Evolutionary conservation across 2,329 filamentous ascomycete species (phyloP).

Genomic region (Diplodia intermedia): DNA sequence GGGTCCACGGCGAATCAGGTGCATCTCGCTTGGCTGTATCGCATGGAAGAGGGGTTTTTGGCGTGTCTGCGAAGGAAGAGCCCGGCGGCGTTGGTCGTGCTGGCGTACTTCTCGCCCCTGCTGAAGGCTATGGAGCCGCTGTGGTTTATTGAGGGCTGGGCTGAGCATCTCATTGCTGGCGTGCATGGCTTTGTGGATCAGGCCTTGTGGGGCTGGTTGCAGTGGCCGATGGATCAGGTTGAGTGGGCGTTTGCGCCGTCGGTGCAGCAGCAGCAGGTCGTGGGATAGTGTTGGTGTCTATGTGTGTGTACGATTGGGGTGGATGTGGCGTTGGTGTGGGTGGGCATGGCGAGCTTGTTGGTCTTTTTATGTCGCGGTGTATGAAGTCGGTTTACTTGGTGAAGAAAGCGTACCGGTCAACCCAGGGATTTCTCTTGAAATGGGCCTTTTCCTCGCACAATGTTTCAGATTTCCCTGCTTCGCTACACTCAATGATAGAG

Average conservation of each 20-base stretch:
- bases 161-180: constrained; percentile 30
- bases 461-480: too few relatives aligned
- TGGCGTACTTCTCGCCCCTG: constrained; percentile 17
- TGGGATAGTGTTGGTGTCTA: too few relatives aligned
- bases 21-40: constrained; percentile 22
- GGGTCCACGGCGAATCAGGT: constrained; percentile 20
- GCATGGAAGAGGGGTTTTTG: constrained; percentile 7
- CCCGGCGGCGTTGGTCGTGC: constrained; percentile 10
- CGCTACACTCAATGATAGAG: too few relatives aligned
- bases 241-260: constrained; percentile 4
- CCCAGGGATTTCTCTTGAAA: too few relatives aligned
- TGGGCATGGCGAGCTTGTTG: too few relatives aligned
- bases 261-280: too few relatives aligned
- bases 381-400: too few relatives aligned
- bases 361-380: too few relatives aligned
- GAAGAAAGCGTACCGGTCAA: too few relatives aligned
- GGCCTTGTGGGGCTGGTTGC: constrained; percentile 27
- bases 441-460: too few relatives aligned
- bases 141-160: constrained; percentile 32
- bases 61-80: constrained; percentile 17
- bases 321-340: too few relatives aligned
- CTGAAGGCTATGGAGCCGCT: constrained; percentile 17
- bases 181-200: constrained; percentile 18
- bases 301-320: too few relatives aligned
- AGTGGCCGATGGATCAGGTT: constrained; percentile 32